Evolutionary conservation across 768 basidiomycete species (phyloP).

Genomic region (Podaxis sp.): DNA sequence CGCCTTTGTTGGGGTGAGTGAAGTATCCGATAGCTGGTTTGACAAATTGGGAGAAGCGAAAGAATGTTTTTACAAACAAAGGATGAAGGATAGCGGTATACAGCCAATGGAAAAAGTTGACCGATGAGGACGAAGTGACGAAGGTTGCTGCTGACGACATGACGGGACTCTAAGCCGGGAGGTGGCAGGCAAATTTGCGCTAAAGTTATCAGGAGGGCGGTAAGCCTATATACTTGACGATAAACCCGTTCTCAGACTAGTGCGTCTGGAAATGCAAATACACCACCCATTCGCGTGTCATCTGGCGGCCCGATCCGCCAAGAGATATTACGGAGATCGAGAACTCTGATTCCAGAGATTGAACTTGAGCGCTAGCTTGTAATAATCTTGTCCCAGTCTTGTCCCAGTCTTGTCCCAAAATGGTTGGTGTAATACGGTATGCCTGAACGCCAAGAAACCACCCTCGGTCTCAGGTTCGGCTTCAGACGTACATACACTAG

Average conservation of each 20-base stretch:
- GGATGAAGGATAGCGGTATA: slow-evolving; percentile 3
- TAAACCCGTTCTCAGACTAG: slow-evolving; percentile 9
- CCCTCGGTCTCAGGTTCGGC: neutral
- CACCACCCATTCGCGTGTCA: neutral
- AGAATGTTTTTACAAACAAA: slow-evolving; percentile 1
- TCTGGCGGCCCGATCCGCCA: slow-evolving; percentile 1
- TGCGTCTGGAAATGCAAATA: neutral
- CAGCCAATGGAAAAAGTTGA: neutral
- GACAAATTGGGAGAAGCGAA: slow-evolving; percentile 6
- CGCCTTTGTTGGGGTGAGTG: neutral
- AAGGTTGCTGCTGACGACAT: slow-evolving; percentile 9
- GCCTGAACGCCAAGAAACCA: neutral
- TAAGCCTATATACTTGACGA: slow-evolving; percentile 3
- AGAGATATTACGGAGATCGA: slow-evolving; percentile 6
- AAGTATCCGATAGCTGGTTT: slow-evolving; percentile 4
- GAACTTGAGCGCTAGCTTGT: neutral
- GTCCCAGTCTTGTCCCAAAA: neutral
- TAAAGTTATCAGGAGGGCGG: slow-evolving; percentile 3
- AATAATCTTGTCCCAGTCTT: neutral
- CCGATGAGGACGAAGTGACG: neutral
- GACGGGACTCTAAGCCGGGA: neutral
- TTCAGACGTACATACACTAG: no score
- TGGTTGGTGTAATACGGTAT: neutral
- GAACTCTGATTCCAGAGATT: neutral
- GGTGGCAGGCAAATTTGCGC: neutral